Evolutionary conservation across 2,329 filamentous ascomycete species (phyloP).

Genomic region (Phialophora macrospora): DNA sequence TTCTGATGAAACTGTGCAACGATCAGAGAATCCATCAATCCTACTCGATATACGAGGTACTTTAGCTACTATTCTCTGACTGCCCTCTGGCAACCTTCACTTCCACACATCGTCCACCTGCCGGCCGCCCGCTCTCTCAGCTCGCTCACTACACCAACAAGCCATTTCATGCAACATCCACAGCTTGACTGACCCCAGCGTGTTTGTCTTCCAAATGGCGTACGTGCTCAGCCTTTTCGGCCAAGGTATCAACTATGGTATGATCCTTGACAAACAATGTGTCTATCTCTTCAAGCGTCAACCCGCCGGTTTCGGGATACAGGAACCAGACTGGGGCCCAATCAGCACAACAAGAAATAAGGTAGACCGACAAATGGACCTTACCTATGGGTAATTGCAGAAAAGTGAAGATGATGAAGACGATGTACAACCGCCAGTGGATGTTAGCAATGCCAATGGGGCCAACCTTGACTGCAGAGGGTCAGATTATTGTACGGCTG

Average conservation of each 20-base stretch:
- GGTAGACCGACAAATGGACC: neutral
- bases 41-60: neutral
- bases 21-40: neutral
- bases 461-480: constrained; percentile 7
- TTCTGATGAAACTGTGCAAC: neutral
- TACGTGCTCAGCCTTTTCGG: neutral
- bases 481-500: neutral
- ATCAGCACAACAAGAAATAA: neutral
- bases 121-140: neutral
- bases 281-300: constrained; percentile 25
- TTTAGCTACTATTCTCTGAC: neutral
- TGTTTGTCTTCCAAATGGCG: constrained; percentile 3
- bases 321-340: constrained; percentile 14
- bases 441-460: constrained; percentile 1
- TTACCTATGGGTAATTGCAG: constrained; percentile 9
- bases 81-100: neutral
- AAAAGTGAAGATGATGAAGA: constrained; percentile 8
- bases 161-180: neutral
- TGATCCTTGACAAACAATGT: constrained; percentile 6
- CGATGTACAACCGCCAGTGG: constrained; percentile 5
- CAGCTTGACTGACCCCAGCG: neutral
- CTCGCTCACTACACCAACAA: neutral
- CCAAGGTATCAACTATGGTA: neutral
- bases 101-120: neutral
- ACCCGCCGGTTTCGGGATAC: constrained; percentile 31